Conservation (phyloP, 2,329 filamentous ascomycete genomes). For the Colletotrichum cuscutae region DNA sequence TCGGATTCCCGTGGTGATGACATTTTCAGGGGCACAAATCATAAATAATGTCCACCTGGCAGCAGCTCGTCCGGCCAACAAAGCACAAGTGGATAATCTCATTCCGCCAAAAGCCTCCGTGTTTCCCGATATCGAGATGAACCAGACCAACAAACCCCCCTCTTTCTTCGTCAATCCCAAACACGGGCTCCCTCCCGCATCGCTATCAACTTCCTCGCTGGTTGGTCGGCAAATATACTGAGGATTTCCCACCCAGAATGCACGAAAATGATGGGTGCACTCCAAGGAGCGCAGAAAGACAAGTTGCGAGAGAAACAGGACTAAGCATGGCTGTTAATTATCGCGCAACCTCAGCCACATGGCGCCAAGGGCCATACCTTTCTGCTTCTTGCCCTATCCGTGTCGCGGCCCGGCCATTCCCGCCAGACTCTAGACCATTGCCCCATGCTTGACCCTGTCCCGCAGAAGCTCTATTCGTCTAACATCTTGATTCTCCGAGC, state of each 20-base stretch:
- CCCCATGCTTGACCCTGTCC: slow-evolving; percentile 16
- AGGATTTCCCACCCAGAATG: neutral
- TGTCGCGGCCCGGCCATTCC: slow-evolving; percentile 3
- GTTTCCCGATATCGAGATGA: slow-evolving; percentile 25
- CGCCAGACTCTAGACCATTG: slow-evolving; percentile 1
- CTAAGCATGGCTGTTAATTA: neutral
- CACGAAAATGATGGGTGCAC: neutral
- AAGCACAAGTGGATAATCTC: slow-evolving; percentile 22
- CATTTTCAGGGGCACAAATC: slow-evolving; percentile 26
- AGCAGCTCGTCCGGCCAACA: slow-evolving; percentile 28
- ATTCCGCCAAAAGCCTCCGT: slow-evolving; percentile 24
- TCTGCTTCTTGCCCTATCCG: slow-evolving; percentile 10
- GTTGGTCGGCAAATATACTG: slow-evolving; percentile 7
- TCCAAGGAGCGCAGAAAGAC: neutral
- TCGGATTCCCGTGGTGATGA: slow-evolving; percentile 14
- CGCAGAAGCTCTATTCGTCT: neutral
- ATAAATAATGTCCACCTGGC: slow-evolving; percentile 13
- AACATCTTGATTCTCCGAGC: neutral
- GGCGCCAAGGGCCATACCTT: slow-evolving; percentile 12
- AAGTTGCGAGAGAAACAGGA: neutral
- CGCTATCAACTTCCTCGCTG: neutral
- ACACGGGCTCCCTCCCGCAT: slow-evolving; percentile 5
- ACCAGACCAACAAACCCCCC: neutral
- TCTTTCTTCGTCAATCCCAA: slow-evolving; percentile 15
- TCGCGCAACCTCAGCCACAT: slow-evolving; percentile 21